A percentile compares a stretch with the other conserved stretches of the same genome.
These are phyloP conservation scores for Narthecium ossifragum DNA, from an alignment of 106 monocot genomes.

Conservation along the genomic window DNA sequence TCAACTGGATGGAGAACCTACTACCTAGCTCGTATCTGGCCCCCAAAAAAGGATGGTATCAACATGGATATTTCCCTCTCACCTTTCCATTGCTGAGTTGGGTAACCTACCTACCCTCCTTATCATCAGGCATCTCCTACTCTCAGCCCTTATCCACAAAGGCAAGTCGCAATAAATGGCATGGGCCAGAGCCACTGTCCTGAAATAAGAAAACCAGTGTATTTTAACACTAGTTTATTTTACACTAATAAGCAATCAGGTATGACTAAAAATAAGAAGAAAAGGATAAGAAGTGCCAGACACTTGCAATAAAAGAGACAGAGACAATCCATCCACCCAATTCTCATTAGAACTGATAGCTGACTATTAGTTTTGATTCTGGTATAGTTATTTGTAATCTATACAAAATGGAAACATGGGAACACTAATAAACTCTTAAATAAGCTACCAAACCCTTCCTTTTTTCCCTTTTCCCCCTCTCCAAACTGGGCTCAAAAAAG, in stretches of 20 bases:
- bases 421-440: neutral
- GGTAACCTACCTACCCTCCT: conserved; percentile 9
- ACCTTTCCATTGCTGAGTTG: too few relatives aligned
- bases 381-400: too few relatives aligned
- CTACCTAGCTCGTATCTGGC: too few relatives aligned
- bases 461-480: neutral
- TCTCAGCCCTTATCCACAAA: conserved; percentile 15
- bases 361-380: too few relatives aligned
- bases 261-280: neutral
- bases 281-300: neutral
- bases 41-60: too few relatives aligned
- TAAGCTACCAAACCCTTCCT: neutral
- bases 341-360: too few relatives aligned
- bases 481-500: neutral
- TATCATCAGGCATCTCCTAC: neutral
- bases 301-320: neutral
- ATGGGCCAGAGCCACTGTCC: neutral
- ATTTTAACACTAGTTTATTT: neutral
- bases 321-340: neutral
- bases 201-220: neutral
- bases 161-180: conserved; percentile 3
- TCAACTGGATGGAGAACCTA: too few relatives aligned
- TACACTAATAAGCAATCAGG: neutral
- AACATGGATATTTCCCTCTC: too few relatives aligned
- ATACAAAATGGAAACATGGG: too few relatives aligned